A percentile compares a stretch with the other conserved stretches of the same genome.
These are phyloP conservation scores for Epicoccum nigrum DNA, from an alignment of 2,329 filamentous ascomycete species.

Conservation along the genomic window DNA sequence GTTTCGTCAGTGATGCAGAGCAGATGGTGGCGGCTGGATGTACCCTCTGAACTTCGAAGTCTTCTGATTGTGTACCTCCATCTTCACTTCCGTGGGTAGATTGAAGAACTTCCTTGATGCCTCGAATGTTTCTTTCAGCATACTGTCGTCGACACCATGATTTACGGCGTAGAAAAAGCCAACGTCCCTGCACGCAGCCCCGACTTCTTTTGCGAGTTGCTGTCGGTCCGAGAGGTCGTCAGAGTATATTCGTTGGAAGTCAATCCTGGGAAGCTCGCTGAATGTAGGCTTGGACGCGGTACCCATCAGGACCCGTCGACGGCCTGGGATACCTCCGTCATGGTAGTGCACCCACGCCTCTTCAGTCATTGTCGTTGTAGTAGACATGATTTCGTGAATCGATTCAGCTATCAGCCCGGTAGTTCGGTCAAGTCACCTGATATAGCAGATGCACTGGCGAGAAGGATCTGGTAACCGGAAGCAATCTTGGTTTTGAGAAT, in stretches of 20 bases:
- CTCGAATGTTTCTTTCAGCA: conserved; percentile 38
- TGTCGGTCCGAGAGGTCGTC: conserved; percentile 30
- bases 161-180: conserved; percentile 46
- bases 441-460: background rate
- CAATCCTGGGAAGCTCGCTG: conserved; percentile 36
- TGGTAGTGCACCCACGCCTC: conserved; percentile 39
- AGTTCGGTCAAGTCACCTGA: background rate
- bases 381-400: conserved; percentile 11
- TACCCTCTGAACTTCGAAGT: conserved; percentile 45
- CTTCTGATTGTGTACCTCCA: conserved; percentile 47
- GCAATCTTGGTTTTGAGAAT: no score
- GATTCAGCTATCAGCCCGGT: background rate
- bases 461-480: no score
- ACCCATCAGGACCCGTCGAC: conserved; percentile 34
- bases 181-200: conserved; percentile 40
- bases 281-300: conserved; percentile 33
- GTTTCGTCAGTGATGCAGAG: background rate
- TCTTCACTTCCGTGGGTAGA: conserved; percentile 41
- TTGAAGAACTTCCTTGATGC: conserved; percentile 41
- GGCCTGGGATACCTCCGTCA: conserved; percentile 38
- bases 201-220: conserved; percentile 38
- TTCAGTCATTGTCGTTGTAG: conserved; percentile 18
- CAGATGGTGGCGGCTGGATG: background rate
- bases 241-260: conserved; percentile 40
- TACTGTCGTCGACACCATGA: conserved; percentile 35